phyloP scores from a whole-genome alignment of 352 stramenopile species.

The Pythium apleroticum region DNA sequence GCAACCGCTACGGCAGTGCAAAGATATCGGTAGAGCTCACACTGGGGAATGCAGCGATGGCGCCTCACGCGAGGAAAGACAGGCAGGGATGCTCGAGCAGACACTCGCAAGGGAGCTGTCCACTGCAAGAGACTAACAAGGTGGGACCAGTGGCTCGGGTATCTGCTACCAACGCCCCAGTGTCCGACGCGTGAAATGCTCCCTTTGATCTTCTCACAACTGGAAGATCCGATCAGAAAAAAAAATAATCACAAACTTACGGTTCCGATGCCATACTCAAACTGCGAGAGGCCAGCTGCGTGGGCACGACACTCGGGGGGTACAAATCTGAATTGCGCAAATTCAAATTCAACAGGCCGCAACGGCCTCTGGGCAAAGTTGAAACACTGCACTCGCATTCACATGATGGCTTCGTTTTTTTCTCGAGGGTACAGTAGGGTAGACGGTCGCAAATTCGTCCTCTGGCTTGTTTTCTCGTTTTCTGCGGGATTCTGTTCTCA shows the following conservation, averaged over 20 bases:
- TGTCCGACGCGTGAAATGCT: background rate
- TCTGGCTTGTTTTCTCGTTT: too few relatives aligned
- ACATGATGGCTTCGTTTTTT: too few relatives aligned
- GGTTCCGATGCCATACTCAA: background rate
- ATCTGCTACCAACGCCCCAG: background rate
- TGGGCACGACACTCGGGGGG: background rate
- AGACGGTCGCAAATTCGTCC: too few relatives aligned
- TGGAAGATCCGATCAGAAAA: background rate
- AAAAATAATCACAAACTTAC: background rate
- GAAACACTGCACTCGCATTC: too few relatives aligned
- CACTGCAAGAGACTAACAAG: background rate
- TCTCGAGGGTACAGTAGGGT: too few relatives aligned
- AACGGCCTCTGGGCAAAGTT: too few relatives aligned
- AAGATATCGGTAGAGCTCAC: background rate
- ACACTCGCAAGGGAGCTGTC: background rate
- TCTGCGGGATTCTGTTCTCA: background rate
- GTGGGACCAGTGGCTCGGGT: background rate
- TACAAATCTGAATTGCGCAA: background rate
- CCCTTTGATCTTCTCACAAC: background rate
- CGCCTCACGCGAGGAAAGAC: background rate
- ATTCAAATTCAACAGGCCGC: background rate
- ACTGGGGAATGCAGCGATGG: too few relatives aligned
- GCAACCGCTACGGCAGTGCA: background rate
- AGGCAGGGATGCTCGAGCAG: background rate
- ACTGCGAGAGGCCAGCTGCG: background rate